Evolutionary conservation across 192 early-diverging fungal genomes (phyloP), one percentile per base, ranked within the genome.

Genomic region (Dispira simplex): DNA sequence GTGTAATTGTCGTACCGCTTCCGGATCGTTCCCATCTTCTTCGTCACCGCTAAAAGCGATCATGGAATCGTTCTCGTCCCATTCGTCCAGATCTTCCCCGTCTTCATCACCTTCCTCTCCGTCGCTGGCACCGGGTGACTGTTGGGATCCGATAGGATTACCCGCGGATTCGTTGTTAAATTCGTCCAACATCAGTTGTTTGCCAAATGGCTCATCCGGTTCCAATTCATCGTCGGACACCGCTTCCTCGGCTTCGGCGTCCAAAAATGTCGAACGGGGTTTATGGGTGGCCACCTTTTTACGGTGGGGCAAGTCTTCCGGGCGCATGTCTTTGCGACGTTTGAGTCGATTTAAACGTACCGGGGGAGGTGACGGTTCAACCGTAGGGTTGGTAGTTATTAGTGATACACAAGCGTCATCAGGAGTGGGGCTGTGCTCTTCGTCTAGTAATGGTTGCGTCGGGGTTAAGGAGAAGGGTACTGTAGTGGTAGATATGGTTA

Each of bases 221-320:
- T 18, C 49, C n/a, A 67, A 68, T 6, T 68, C 70, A 21, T 73
- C 73, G 3, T 68, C 69, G 65, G 71, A 73, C 45, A 68, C 67
- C 57, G 72, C 72, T 16, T 71, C 71, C 44, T 78, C 73, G 0
- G 76, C 76, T 46, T 78, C 76, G 52, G 69, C 73, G 21, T 73
- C 76, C 0, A 78, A 60, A 68, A 78, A 78, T 49, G 72, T 73
- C 6, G 76, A 72, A 13, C 65, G 68, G 28, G 59, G 59, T 6
- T 45, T 43, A n/a, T 16, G 11, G 18, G 26, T 26, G 32, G 32
- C 32, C 32, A 6, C 32, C 32, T 39, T 39, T 39, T 39, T 39
- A 39, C 56, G 26, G 1, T 58, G 25, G 28, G 56, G 27, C 8
- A 18, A 16, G 8, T 25, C 6, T 26, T 32, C 39, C 9, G 28